phyloP scores from a whole-genome alignment of 768 basidiomycete species.

The Auriscalpium orientale region DNA sequence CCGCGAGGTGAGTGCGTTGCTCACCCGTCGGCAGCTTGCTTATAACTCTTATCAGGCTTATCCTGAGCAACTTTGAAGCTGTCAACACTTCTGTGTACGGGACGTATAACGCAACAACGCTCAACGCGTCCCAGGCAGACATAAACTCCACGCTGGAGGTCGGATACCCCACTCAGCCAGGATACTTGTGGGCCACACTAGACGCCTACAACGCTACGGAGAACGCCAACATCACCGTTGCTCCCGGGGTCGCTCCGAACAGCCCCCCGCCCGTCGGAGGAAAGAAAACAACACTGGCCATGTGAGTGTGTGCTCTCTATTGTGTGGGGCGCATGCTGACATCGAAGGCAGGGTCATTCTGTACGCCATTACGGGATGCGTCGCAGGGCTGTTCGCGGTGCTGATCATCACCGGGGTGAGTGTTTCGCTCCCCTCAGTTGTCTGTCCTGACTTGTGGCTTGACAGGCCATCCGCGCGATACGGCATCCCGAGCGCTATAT shows the following conservation, averaged over 20 bases:
- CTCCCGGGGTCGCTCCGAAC: conserved; percentile 19
- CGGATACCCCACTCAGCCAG: conserved; percentile 38
- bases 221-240: conserved; percentile 16
- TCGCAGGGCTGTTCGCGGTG: conserved; percentile 75
- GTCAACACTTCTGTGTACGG: conserved; percentile 44
- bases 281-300: conserved; percentile 45
- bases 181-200: conserved; percentile 68
- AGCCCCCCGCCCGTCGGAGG: neutral
- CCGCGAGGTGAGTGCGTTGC: conserved; percentile 36
- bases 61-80: conserved; percentile 49
- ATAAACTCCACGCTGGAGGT: conserved; percentile 38
- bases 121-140: conserved; percentile 44
- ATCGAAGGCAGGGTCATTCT: conserved; percentile 56
- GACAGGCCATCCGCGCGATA: conserved; percentile 69
- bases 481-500: conserved; percentile 88
- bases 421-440: conserved; percentile 2
- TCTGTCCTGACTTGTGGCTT: conserved; percentile 2
- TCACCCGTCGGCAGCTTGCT: neutral
- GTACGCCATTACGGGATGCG: conserved; percentile 84
- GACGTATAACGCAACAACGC: conserved; percentile 50
- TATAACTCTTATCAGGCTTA: conserved; percentile 33
- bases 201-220: conserved; percentile 55
- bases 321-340: conserved; percentile 4
- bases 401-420: conserved; percentile 81
- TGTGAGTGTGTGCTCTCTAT: conserved; percentile 37